Percentiles rank a stretch among this genome's conserved stretches.
phyloP scores from a whole-genome alignment of 2,329 filamentous ascomycete species.

The Venturia aucupariae region DNA sequence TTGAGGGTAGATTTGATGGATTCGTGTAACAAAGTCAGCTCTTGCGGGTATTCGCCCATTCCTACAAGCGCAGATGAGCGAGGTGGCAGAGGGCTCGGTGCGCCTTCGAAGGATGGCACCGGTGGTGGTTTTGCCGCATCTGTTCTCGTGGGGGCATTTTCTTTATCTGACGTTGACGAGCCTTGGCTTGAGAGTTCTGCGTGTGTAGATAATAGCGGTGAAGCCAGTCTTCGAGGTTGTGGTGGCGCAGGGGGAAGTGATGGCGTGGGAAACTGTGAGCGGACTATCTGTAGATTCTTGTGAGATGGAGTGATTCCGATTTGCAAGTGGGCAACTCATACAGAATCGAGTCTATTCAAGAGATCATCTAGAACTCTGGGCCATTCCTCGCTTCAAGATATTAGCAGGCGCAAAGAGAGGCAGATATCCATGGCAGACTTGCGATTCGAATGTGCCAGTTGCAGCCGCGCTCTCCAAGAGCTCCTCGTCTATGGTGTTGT shows the following conservation, averaged over 20 bases:
- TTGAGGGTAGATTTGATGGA: slow-evolving; percentile 44
- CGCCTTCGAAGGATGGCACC: slow-evolving; percentile 35
- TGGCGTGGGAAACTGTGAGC: slow-evolving; percentile 66
- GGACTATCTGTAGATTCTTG: slow-evolving; percentile 52
- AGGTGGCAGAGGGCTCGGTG: not conserved
- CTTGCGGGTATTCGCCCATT: slow-evolving; percentile 45
- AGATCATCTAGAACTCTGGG: slow-evolving; percentile 56
- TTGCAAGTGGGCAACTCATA: slow-evolving; percentile 22
- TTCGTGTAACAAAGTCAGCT: slow-evolving; percentile 24
- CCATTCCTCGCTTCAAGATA: slow-evolving; percentile 54
- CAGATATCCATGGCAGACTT: slow-evolving; percentile 24
- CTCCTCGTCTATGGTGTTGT: slow-evolving; percentile 31
- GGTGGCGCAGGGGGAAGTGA: slow-evolving; percentile 39
- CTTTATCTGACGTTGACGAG: slow-evolving; percentile 57
- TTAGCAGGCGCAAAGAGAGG: slow-evolving; percentile 22
- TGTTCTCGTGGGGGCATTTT: slow-evolving; percentile 49
- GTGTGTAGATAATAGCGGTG: slow-evolving; percentile 15
- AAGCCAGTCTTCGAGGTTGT: slow-evolving; percentile 33
- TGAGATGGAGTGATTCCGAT: slow-evolving; percentile 4
- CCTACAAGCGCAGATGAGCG: slow-evolving; percentile 5
- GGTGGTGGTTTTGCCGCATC: slow-evolving; percentile 30
- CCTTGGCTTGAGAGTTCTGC: slow-evolving; percentile 25
- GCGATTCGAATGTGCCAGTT: slow-evolving; percentile 52
- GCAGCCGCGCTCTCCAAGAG: slow-evolving; percentile 47
- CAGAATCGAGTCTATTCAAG: slow-evolving; percentile 58